These are phyloP conservation scores for Diaporthe sp. DNA, from an alignment of 2,329 filamentous ascomycete species.

Conservation along the genomic window DNA sequence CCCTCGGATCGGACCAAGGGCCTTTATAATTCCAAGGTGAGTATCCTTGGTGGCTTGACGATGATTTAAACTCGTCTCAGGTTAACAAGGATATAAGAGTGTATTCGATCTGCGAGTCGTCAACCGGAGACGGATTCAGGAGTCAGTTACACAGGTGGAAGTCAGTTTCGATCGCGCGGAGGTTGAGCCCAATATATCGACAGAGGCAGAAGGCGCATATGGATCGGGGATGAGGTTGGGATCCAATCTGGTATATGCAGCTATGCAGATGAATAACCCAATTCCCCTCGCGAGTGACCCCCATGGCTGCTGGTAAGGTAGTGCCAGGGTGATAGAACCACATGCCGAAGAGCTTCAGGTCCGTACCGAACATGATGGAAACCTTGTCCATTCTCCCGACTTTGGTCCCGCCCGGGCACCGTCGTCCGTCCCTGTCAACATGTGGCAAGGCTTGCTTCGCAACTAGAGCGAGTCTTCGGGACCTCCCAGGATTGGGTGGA, in stretches of 20 bases:
- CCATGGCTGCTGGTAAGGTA: not conserved
- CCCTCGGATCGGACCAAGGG: not conserved
- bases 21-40: not conserved
- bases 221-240: not conserved
- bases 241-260: not conserved
- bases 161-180: not conserved
- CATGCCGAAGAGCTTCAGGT: not conserved
- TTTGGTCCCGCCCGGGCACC: not conserved
- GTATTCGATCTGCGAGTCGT: too few species aligned
- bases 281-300: not conserved
- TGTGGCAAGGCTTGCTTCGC: constrained; percentile 19
- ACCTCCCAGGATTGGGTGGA: constrained; percentile 19
- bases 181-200: constrained; percentile 11
- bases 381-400: not conserved
- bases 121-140: not conserved
- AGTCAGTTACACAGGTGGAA: constrained; percentile 13
- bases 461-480: not conserved
- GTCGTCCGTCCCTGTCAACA: constrained; percentile 25
- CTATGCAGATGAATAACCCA: constrained; percentile 13
- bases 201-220: constrained; percentile 13
- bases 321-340: not conserved
- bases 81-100: not conserved
- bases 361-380: not conserved
- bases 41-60: not conserved
- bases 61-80: constrained; percentile 22